Percentiles rank a stretch among this genome's conserved stretches.
These are phyloP conservation scores for Fraxinus cuspidata DNA, from an alignment of 257 asterid species.

Conservation along the genomic window DNA sequence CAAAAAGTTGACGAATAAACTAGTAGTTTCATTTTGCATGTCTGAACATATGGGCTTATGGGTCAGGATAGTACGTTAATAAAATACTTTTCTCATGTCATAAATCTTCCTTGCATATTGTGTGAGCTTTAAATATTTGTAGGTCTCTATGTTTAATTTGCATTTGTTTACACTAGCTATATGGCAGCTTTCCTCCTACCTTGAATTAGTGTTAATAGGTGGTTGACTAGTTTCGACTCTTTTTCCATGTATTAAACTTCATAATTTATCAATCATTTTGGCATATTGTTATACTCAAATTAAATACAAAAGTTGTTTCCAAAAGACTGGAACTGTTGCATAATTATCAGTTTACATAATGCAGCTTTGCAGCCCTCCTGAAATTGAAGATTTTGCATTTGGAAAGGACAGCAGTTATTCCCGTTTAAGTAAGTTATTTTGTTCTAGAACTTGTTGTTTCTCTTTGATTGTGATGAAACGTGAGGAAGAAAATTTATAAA, in stretches of 20 bases:
- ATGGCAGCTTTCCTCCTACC: constrained; percentile 12
- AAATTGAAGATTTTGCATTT: constrained; percentile 84
- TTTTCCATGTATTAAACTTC: neutral
- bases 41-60: neutral
- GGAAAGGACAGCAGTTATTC: constrained; percentile 41
- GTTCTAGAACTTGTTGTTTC: neutral
- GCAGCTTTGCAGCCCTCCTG: constrained; percentile 67
- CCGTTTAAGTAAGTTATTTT: constrained; percentile 53
- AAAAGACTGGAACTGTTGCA: neutral
- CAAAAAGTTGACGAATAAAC: neutral
- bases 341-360: constrained; percentile 22
- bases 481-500: neutral
- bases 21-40: neutral
- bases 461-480: neutral
- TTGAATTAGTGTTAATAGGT: neutral
- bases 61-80: neutral
- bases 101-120: neutral
- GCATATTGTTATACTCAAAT: neutral
- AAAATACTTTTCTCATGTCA: neutral
- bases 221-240: neutral
- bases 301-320: neutral
- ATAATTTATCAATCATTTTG: neutral
- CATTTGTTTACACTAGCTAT: neutral
- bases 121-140: neutral
- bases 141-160: neutral